These are phyloP conservation scores for Vanrija pseudolonga DNA, from an alignment of 1,284 basidiomycete genomes.

Conservation along the genomic window DNA sequence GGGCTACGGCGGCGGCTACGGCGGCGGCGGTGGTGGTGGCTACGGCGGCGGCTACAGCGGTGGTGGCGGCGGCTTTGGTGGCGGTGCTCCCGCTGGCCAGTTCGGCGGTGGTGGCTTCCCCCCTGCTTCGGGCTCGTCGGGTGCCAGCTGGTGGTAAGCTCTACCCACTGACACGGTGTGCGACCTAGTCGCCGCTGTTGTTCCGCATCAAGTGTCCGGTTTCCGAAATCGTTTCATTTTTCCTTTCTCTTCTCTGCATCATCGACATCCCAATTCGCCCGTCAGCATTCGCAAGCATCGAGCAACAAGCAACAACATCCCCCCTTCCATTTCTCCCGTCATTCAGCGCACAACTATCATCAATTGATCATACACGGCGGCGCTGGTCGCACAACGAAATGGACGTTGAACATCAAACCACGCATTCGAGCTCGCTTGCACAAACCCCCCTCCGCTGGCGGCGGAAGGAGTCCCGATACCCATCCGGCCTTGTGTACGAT, in stretches of 20 bases:
- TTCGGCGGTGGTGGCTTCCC: slow-evolving; percentile 42
- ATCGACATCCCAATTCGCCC: slow-evolving; percentile 6
- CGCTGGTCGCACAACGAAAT: slow-evolving; percentile 23
- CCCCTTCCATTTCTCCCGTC: slow-evolving; percentile 12
- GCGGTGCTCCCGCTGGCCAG: slow-evolving; percentile 53
- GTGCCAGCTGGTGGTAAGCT: slow-evolving; percentile 49
- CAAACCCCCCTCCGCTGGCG: slow-evolving; percentile 6
- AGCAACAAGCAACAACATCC: background rate
- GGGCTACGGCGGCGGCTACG: slow-evolving; percentile 58
- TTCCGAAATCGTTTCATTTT: slow-evolving; percentile 1
- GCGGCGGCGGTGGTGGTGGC: slow-evolving; percentile 54
- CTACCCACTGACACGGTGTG: background rate
- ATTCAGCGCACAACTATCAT: slow-evolving; percentile 10
- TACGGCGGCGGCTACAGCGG: slow-evolving; percentile 57
- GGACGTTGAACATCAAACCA: slow-evolving; percentile 16
- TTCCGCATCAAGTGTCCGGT: background rate
- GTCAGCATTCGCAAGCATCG: slow-evolving; percentile 22
- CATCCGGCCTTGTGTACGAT: slow-evolving; percentile 15
- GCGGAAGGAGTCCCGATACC: slow-evolving; percentile 13
- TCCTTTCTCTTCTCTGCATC: slow-evolving; percentile 1
- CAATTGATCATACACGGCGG: slow-evolving; percentile 11
- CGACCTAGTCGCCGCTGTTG: background rate
- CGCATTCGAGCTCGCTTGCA: slow-evolving; percentile 15
- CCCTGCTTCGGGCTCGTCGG: slow-evolving; percentile 41
- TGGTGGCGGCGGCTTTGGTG: slow-evolving; percentile 58